Evolutionary conservation across 208 protist species (phyloP).

Genomic region (Jaenimonas drosophilae): DNA sequence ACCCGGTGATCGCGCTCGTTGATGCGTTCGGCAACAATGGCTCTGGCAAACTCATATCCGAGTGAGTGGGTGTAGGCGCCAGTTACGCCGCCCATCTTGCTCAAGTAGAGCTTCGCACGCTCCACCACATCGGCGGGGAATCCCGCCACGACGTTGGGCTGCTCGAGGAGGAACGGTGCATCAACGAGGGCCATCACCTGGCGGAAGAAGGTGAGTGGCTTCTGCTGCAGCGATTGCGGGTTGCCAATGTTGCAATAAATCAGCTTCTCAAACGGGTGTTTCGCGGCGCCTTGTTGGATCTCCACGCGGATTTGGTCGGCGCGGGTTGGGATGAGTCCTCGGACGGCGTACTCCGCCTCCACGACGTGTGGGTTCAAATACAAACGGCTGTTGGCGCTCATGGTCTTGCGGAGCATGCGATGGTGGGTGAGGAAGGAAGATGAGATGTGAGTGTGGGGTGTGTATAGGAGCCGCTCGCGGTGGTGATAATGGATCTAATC

Average conservation of each 20-base stretch:
- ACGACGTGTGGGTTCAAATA: conserved; percentile 63
- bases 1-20: conserved; percentile 83
- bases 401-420: too few species aligned
- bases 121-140: conserved; percentile 88
- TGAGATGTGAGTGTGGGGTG: too few species aligned
- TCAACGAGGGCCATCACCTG: conserved; percentile 87
- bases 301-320: conserved; percentile 69
- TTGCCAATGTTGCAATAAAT: conserved; percentile 99
- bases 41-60: conserved; percentile 77
- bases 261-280: conserved; percentile 74
- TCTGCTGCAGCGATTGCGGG: conserved; percentile 94
- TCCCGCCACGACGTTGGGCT: conserved; percentile 18
- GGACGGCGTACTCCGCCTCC: conserved; percentile 81
- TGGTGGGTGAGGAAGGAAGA: too few species aligned
- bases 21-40: conserved; percentile 93
- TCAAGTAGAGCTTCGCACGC: conserved; percentile 75
- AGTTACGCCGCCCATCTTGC: conserved; percentile 35
- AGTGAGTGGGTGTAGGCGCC: conserved; percentile 97
- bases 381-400: too few species aligned
- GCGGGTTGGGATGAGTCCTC: conserved; percentile 71
- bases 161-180: conserved; percentile 57
- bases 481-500: background rate
- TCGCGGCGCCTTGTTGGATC: conserved; percentile 25
- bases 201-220: conserved; percentile 95
- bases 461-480: too few species aligned